Base-by-base conservation (phyloP, 805 yeast genomes). In the Teunomyces barrocoloradensis region DNA sequence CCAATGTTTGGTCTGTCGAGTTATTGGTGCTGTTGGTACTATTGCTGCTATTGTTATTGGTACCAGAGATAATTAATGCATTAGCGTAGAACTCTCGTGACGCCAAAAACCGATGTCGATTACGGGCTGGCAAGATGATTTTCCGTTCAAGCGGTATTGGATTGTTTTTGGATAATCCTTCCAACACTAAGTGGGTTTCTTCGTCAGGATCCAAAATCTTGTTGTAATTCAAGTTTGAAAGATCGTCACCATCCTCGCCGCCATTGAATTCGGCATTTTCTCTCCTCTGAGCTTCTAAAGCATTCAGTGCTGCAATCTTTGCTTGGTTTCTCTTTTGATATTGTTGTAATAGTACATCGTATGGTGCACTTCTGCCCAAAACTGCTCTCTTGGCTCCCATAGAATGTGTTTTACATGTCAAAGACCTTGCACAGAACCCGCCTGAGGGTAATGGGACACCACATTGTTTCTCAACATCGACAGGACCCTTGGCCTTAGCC, bases 321-420 rank as follows among this genome's bases (percentile, higher is more conserved):
- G 95, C 92, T 66, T 94, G 97, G 63, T 92, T 92, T 57, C 89
- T 81, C 57, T 90, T 84, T 69, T 94, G 99, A 61, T 92, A 91
- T 13, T 89, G 91, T 17, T 91, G 89, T 47, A 94, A 73, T 45
- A 94, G 72, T 25, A 82, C 83, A 64, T 94, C 99, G 68, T 90
- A 94, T 0, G 97, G 90, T 6, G 94, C 91, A 30, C 96, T 84
- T 57, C 99, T 78, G 9, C 99, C 99, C 13, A 81, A 83, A 17
- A 94, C 99, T 0, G 96, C 91, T 57, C 99, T 80, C 60, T 94
- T 94, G 23, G 97, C 96, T 29, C 97, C 97, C 97, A 94, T 91
- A 1, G 98, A 89, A 67, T 94, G 99, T 0, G 97, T 90, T 63
- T 94, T 94, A 76, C 99, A 94, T 0, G 99, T 94, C 50, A 94